Base-by-base conservation (phyloP, 139 green algal genomes). In the Volvox africanus region DNA sequence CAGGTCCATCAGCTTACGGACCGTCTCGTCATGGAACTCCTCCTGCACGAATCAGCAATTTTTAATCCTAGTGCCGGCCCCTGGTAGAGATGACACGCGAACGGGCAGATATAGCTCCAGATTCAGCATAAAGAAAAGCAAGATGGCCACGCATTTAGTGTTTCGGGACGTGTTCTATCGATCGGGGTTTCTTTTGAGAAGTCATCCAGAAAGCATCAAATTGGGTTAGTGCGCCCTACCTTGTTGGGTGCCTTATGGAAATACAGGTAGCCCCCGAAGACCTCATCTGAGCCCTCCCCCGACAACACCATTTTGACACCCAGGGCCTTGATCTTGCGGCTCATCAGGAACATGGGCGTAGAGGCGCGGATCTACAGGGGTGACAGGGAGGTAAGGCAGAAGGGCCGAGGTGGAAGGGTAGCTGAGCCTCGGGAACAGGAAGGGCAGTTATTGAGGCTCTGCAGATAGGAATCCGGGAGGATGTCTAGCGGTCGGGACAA, bases 211-310 rank as follows among this genome's bases (percentile, higher is more conserved):
- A 5, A 55, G 44, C 9, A 55, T 9, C 44, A 55, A 14, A 9
- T 9, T 55, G 44, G 5, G 44, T 9, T 55, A n/a, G 44, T 55
- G 44, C 44, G 9, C 44, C 44, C 44, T 5, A 95, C 94, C 93
- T 89, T 93, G 92, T 86, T 96, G 73, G 98, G 98, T 14, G 98
- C 98, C 89, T 99, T 99, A 96, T 99, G 98, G 94, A 99, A 99
- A 95, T 99, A 99, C 24, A 99, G 96, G 96, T 99, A 99, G 28
- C 98, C 98, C 13, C 98, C 98, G 88, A 99, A 98, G 22, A 98
- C 93, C 93, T 99, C 98, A 88, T 99, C 98, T 0, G 95, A 96
- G 77, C 98, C 98, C 96, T 99, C 98, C 16, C 98, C 98, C 1
- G 93, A 97, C 35, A 99, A 93, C 88, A 99, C 98, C 95, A 99